These are phyloP conservation scores for Microsporum audouinii DNA, from an alignment of 2,329 filamentous ascomycete species.

Conservation along the genomic window DNA sequence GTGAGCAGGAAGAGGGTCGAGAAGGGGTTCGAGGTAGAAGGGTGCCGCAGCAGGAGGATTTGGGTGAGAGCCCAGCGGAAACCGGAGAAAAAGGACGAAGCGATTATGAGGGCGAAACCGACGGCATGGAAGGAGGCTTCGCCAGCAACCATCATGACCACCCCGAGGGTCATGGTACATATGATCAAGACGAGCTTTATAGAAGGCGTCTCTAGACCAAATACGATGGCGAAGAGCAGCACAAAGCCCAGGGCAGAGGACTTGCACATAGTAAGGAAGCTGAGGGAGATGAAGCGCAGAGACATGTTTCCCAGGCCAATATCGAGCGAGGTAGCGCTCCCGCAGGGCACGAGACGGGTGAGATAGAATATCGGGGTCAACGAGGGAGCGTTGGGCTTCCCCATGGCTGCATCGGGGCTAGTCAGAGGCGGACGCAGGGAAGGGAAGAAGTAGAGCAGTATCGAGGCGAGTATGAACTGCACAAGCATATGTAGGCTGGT, in stretches of 20 bases:
- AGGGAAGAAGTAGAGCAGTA: constrained; percentile 73
- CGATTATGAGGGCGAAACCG: constrained; percentile 86
- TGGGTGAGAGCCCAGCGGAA: constrained; percentile 99
- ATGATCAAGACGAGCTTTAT: constrained; percentile 80
- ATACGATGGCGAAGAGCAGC: constrained; percentile 85
- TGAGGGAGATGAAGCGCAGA: constrained; percentile 88
- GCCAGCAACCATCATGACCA: constrained; percentile 96
- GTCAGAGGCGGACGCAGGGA: constrained; percentile 54
- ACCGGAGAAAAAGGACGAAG: constrained; percentile 85
- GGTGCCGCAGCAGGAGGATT: constrained; percentile 84
- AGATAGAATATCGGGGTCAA: constrained; percentile 66
- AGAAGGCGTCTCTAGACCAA: constrained; percentile 79
- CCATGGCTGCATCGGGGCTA: constrained; percentile 8
- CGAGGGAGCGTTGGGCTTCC: constrained; percentile 31
- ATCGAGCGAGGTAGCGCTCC: constrained; percentile 82
- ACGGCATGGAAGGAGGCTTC: constrained; percentile 79
- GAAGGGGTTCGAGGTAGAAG: constrained; percentile 91
- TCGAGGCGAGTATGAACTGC: constrained; percentile 67
- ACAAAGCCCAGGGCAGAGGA: constrained; percentile 93
- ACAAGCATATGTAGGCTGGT: constrained; percentile 93
- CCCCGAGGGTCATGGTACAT: constrained; percentile 77
- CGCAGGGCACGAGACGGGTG: constrained; percentile 82
- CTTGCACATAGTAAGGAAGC: constrained; percentile 99
- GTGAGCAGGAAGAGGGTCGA: constrained; percentile 96
- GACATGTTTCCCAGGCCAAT: constrained; percentile 95